A percentile compares a stretch with the other conserved stretches of the same genome.
Conservation (phyloP, 257 asterid species). For the Fraxinus anomala region DNA sequence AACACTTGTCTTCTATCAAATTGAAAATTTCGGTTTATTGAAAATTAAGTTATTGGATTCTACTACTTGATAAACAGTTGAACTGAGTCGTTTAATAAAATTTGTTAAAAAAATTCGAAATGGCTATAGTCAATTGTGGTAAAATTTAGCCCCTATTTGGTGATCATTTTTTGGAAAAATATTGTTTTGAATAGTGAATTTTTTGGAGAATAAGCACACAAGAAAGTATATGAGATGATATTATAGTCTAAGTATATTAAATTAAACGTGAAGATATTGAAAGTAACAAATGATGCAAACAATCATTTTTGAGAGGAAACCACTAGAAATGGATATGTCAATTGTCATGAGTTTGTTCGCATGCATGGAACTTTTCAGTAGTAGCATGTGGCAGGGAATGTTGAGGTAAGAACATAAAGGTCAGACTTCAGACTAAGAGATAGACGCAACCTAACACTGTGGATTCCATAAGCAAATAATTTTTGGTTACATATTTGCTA, state of each 20-base stretch:
- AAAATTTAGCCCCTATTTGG: too few relatives aligned
- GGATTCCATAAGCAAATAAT: not conserved
- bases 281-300: slow-evolving; percentile 15
- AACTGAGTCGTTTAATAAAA: too few relatives aligned
- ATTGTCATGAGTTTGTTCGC: not conserved
- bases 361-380: not conserved
- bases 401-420: slow-evolving; percentile 4
- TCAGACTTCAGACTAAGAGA: slow-evolving; percentile 7
- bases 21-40: too few relatives aligned
- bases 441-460: slow-evolving; percentile 17
- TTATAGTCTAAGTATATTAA: slow-evolving; percentile 8
- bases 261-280: slow-evolving; percentile 9
- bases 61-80: too few relatives aligned
- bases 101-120: too few relatives aligned
- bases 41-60: too few relatives aligned
- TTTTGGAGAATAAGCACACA: not conserved
- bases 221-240: slow-evolving; percentile 9
- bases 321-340: slow-evolving; percentile 8
- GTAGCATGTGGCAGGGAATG: not conserved
- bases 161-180: too few relatives aligned
- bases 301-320: slow-evolving; percentile 10
- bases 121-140: too few relatives aligned
- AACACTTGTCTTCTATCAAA: too few relatives aligned
- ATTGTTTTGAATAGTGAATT: too few relatives aligned
- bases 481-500: slow-evolving; percentile 7